These are phyloP conservation scores for Wickerhamomyces pijperi DNA, from an alignment of 805 yeast genomes.

Conservation along the genomic window DNA sequence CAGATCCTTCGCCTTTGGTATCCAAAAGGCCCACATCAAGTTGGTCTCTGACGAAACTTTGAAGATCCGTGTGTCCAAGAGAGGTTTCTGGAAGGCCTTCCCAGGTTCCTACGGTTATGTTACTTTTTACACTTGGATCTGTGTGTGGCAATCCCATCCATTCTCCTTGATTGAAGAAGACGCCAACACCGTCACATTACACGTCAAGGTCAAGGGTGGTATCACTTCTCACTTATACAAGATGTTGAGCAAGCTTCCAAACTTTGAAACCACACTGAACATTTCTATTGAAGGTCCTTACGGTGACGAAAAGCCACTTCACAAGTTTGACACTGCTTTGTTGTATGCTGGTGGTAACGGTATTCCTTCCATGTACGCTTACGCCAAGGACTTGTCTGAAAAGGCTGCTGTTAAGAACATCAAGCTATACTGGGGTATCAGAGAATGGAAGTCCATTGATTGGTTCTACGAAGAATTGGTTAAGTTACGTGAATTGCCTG, in stretches of 20 bases:
- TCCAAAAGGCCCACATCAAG: conserved; percentile 14
- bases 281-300: conserved; percentile 58
- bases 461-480: conserved; percentile 40
- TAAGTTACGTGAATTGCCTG: conserved; percentile 14
- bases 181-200: conserved; percentile 29
- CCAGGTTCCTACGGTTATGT: conserved; percentile 54
- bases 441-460: conserved; percentile 37
- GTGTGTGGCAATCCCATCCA: conserved; percentile 67
- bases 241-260: conserved; percentile 18
- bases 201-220: conserved; percentile 46
- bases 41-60: conserved; percentile 29
- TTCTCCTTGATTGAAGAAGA: conserved; percentile 43
- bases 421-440: conserved; percentile 56
- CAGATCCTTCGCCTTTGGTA: conserved; percentile 15
- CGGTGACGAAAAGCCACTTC: conserved; percentile 30
- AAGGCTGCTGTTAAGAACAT: conserved; percentile 15
- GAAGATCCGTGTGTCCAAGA: conserved; percentile 26
- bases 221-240: conserved; percentile 22
- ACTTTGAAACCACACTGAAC: conserved; percentile 14
- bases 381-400: conserved; percentile 21
- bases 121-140: conserved; percentile 37
- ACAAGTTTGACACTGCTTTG: conserved; percentile 26
- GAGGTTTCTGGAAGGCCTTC: conserved; percentile 37
- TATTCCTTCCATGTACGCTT: conserved; percentile 36
- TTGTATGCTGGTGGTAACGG: conserved; percentile 45